Percentiles rank a stretch among this genome's conserved stretches.
Conservation (phyloP, 139 green algal species). For the Pseudopediastrum boryanum region DNA sequence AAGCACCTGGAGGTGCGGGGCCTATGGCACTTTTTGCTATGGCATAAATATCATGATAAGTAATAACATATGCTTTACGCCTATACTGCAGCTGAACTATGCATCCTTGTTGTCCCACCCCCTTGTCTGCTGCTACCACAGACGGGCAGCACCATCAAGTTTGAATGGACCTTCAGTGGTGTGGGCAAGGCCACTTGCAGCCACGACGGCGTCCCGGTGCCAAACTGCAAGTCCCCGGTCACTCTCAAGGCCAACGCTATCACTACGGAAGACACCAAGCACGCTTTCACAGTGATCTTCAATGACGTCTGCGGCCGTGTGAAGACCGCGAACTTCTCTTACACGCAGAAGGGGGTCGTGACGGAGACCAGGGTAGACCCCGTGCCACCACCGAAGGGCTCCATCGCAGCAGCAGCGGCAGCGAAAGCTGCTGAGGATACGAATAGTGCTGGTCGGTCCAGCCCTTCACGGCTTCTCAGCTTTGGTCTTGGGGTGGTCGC, state of each 20-base stretch:
- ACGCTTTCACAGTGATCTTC: neutral
- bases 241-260: neutral
- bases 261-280: neutral
- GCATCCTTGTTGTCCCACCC: too few relatives aligned
- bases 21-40: too few relatives aligned
- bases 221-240: neutral
- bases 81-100: too few relatives aligned
- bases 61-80: too few relatives aligned
- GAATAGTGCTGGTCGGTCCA: too few relatives aligned
- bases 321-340: conserved; percentile 1
- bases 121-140: neutral
- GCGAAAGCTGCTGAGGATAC: too few relatives aligned
- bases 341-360: neutral
- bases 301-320: neutral
- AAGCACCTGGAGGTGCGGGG: too few relatives aligned
- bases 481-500: too few relatives aligned
- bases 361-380: neutral
- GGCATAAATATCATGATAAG: too few relatives aligned
- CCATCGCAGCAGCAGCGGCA: too few relatives aligned
- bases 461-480: too few relatives aligned
- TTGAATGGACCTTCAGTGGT: neutral
- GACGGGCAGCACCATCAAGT: neutral
- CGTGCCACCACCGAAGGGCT: too few relatives aligned
- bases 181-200: neutral
- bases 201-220: neutral